A percentile compares a stretch with the other conserved stretches of the same genome.
phyloP scores from a whole-genome alignment of 345 rosid genomes.

The Brassica rapa region DNA sequence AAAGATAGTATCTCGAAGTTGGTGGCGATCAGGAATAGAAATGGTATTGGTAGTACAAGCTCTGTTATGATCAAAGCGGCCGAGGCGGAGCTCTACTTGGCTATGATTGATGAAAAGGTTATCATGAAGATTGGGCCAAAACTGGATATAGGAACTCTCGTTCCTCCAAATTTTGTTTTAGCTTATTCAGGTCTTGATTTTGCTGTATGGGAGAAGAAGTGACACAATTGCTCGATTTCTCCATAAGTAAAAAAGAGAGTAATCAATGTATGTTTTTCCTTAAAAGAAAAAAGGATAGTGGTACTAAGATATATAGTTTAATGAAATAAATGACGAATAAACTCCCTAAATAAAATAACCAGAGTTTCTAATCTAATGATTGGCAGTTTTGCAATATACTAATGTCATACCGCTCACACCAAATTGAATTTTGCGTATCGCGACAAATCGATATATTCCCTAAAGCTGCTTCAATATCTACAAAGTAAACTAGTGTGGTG shows the following conservation, averaged over 20 bases:
- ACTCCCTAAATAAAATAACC: not conserved
- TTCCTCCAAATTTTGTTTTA: conserved; percentile 60
- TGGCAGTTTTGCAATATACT: not conserved
- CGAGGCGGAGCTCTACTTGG: conserved; percentile 6
- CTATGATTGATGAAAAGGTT: conserved; percentile 54
- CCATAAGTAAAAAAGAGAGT: not conserved
- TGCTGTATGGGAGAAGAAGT: conserved; percentile 51
- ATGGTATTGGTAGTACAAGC: conserved; percentile 53
- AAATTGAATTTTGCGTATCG: not conserved
- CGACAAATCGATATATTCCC: not conserved
- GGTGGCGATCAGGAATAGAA: conserved; percentile 47
- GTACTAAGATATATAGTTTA: not conserved
- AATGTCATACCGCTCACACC: not conserved
- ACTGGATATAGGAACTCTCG: conserved; percentile 54
- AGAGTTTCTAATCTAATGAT: not conserved
- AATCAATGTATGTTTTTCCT: not conserved
- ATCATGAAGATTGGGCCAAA: conserved; percentile 80
- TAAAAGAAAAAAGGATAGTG: not conserved
- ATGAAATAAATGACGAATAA: not conserved
- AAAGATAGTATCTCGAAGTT: conserved; percentile 36
- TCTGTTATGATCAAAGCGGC: conserved; percentile 34
- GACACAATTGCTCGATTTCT: not conserved
- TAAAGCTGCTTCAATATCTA: not conserved
- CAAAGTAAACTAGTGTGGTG: no score
- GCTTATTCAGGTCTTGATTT: conserved; percentile 54